Evolutionary conservation across 495 filamentous ascomycete genomes (phyloP), one percentile per base, ranked within the genome.

Genomic region (Alectoria sarmentosa): DNA sequence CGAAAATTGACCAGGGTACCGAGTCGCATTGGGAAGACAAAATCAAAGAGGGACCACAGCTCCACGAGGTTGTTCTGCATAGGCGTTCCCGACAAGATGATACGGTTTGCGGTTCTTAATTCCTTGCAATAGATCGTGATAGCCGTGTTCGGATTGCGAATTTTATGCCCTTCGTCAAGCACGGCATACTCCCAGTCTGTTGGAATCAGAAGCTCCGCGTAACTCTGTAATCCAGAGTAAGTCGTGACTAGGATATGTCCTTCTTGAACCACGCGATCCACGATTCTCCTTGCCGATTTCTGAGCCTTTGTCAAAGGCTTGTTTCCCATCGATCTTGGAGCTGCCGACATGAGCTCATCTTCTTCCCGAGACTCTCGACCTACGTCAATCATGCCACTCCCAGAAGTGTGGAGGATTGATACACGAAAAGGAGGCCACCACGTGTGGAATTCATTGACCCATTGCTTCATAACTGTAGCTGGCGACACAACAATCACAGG

Each of bases 31-130:
- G 94, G 94, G 69, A 89, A 96, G 62, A 97, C 85, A 70, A 97
- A 98, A 72, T 98, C 94, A 70, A 98, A 96, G 11, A 98, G 77
- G 1, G 91, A 96, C 94, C 94, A 98, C 4, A 98, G 79, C 70
- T 98, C 94, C n/a, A 88, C 83, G 17, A 98, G 80, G 68, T 96
- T 97, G 72, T 98, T 98, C 75, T 98, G 94, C 81, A 98, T 96
- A 2, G 94, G 94, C 1, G 94, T 98, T 11, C 94, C 94, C 0
- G 94, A 97, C 8, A 98, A 79, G 65, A 98, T 98, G 59, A 98
- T 79, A 34, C 94, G 86, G 72, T 98, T 92, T 5, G 86, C 80
- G 10, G 94, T 98, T 39, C 86, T 81, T 19, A 98, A 79, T 69
- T 95, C 89, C 72, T 98, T 98, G 81, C 90, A 96, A 69, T 90